Evolutionary conservation across 2,329 filamentous ascomycete species (phyloP).

Genomic region (Huntiella abstrusa): DNA sequence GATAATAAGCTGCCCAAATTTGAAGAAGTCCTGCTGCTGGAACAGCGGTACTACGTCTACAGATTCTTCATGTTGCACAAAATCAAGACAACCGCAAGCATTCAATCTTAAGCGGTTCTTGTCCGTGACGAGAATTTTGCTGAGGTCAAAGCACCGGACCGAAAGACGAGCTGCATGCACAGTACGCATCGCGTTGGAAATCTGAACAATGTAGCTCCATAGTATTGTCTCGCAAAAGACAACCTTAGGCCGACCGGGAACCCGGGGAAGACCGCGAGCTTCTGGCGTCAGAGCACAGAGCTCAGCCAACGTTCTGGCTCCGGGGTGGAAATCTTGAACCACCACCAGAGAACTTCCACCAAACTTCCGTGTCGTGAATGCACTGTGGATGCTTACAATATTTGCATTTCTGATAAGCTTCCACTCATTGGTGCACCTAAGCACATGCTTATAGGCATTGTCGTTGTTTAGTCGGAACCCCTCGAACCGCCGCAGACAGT

Average conservation of each 20-base stretch:
- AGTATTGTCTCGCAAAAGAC: conserved; percentile 52
- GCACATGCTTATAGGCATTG: conserved; percentile 59
- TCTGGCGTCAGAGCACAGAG: conserved; percentile 32
- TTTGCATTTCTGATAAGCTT: conserved; percentile 65
- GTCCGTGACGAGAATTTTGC: conserved; percentile 75
- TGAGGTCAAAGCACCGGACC: conserved; percentile 67
- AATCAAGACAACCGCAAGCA: conserved; percentile 76
- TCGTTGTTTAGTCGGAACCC: conserved; percentile 79
- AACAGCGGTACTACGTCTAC: conserved; percentile 39
- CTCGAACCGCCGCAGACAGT: conserved; percentile 46
- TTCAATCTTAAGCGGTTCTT: conserved; percentile 80
- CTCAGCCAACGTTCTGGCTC: conserved; percentile 77
- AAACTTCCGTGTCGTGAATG: conserved; percentile 84
- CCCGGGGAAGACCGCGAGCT: conserved; percentile 11
- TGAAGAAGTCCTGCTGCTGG: conserved; percentile 72
- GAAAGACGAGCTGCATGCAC: conserved; percentile 71
- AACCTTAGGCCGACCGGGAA: conserved; percentile 21
- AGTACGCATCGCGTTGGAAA: conserved; percentile 69
- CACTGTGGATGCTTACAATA: conserved; percentile 74
- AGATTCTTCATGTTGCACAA: conserved; percentile 61
- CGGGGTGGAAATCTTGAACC: conserved; percentile 80
- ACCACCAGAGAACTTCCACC: conserved; percentile 81
- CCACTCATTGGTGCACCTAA: conserved; percentile 75
- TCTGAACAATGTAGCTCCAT: conserved; percentile 85
- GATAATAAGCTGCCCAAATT: conserved; percentile 72